These are phyloP conservation scores for Mycena floridula DNA, from an alignment of 768 basidiomycete genomes.

Conservation along the genomic window DNA sequence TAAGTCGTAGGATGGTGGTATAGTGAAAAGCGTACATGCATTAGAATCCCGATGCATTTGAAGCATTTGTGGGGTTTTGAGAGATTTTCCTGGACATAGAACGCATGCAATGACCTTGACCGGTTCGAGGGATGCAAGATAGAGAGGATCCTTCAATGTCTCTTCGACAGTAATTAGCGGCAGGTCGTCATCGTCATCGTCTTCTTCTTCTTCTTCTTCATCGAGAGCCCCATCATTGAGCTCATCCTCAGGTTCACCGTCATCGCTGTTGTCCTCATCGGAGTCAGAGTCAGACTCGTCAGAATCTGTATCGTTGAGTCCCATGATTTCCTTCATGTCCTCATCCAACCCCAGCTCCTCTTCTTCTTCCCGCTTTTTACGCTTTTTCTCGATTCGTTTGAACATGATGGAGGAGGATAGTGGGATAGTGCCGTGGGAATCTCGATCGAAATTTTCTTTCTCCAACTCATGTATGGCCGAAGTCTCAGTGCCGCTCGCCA, in stretches of 20 bases:
- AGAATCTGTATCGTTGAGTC: constrained; percentile 70
- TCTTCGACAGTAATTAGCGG: constrained; percentile 21
- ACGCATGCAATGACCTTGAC: constrained; percentile 50
- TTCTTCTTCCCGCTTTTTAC: constrained; percentile 53
- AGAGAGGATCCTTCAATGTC: constrained; percentile 51
- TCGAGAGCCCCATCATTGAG: constrained; percentile 11
- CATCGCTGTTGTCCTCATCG: constrained; percentile 31
- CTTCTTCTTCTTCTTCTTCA: constrained; percentile 9
- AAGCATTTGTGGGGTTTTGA: constrained; percentile 55
- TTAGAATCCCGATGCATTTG: constrained; percentile 54
- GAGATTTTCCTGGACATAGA: constrained; percentile 66
- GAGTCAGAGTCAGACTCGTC: constrained; percentile 60
- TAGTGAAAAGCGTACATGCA: constrained; percentile 43
- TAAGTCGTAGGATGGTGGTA: neutral
- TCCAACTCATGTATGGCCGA: no score
- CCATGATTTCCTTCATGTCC: constrained; percentile 58
- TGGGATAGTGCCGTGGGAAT: no score
- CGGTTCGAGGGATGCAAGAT: constrained; percentile 48
- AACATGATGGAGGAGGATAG: constrained; percentile 54
- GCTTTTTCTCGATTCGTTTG: constrained; percentile 70
- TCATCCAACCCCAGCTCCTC: constrained; percentile 59
- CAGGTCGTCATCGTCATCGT: constrained; percentile 16
- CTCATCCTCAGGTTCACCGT: no score
- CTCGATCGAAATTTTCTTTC: no score
- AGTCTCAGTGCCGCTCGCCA: no score